phyloP scores from a whole-genome alignment of 768 basidiomycete genomes.

The Nevesoporus exiguus region DNA sequence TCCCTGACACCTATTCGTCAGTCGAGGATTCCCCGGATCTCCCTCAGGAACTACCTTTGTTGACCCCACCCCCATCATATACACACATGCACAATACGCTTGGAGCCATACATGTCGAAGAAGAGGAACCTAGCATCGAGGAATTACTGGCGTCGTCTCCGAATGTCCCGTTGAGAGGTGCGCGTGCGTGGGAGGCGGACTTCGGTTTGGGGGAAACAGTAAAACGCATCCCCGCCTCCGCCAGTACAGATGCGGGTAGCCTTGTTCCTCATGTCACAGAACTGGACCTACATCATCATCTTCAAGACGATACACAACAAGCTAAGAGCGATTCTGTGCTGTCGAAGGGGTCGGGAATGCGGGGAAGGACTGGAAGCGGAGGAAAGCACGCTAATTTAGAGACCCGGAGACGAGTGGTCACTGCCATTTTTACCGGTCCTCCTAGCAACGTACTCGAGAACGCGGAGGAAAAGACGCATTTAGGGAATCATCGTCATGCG shows the following conservation, averaged over 20 bases:
- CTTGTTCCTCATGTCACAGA: background rate
- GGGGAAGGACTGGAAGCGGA: slow-evolving; percentile 7
- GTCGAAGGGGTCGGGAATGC: background rate
- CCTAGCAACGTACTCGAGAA: background rate
- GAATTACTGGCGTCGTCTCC: slow-evolving; percentile 26
- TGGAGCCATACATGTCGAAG: background rate
- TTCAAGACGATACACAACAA: background rate
- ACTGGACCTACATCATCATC: background rate
- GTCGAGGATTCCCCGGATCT: background rate
- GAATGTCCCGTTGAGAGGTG: slow-evolving; percentile 21
- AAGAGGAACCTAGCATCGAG: slow-evolving; percentile 29
- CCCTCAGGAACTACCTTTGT: slow-evolving; percentile 1
- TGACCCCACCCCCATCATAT: slow-evolving; percentile 19
- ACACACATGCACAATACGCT: background rate
- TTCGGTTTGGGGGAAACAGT: slow-evolving; percentile 29
- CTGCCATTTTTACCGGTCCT: slow-evolving; percentile 30
- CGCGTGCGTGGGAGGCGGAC: slow-evolving; percentile 32
- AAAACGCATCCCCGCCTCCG: slow-evolving; percentile 21
- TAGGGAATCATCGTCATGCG: background rate
- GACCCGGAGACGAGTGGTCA: slow-evolving; percentile 23
- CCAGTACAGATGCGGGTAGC: background rate
- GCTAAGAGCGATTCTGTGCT: background rate
- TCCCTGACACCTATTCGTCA: background rate
- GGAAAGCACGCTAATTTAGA: slow-evolving; percentile 3
- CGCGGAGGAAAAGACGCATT: background rate